Base-by-base conservation (phyloP, 306 rosid species). In the Inga oerstediana region DNA sequence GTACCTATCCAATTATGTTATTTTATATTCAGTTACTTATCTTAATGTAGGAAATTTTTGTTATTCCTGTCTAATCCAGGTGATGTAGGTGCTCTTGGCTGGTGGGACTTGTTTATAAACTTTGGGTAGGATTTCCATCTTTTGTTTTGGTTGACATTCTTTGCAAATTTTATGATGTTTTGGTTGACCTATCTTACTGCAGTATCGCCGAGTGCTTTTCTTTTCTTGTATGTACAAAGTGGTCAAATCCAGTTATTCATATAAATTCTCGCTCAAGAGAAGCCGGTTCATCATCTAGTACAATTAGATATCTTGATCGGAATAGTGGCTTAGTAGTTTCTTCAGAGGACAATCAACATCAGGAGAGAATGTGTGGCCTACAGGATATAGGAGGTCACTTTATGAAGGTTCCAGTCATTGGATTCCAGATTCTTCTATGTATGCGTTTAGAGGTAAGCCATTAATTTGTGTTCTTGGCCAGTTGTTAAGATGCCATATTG, bases 31-130 rank as follows among this genome's bases (percentile, higher is more conserved):
- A 45, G 22, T 65, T 65, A 37, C 75, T 72, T 59, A 72, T 79
- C 62, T 43, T 84, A 46, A 41, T 76, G 39, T 75, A 56, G 58
- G 45, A 12, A 58, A 22, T 58, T 62, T 68, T 74, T 75, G 30
- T 62, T 10, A 27, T 76, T 49, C 79, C 77, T 85, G 41, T 76
- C 59, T 72, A 44, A 85, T 87, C 76, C 91, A 97, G 99, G 98
- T 80, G 91, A 87, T 78, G 97, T 97, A 64, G 95, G 90, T 83
- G 94, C 97, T 75, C 88, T 97, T 78, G 97, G 99, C 83, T 97
- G 98, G 97, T 97, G 99, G 98, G 97, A 97, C 90, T 89, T 97
- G 64, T 94, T 94, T 88, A 94, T 97, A 85, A 97, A 97, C 84
- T 97, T 97, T 83, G 88, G 95, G 98, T 97, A 88, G 44, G 88